These are phyloP conservation scores for Pythium biforme DNA, from an alignment of 352 stramenopile species.

Conservation along the genomic window DNA sequence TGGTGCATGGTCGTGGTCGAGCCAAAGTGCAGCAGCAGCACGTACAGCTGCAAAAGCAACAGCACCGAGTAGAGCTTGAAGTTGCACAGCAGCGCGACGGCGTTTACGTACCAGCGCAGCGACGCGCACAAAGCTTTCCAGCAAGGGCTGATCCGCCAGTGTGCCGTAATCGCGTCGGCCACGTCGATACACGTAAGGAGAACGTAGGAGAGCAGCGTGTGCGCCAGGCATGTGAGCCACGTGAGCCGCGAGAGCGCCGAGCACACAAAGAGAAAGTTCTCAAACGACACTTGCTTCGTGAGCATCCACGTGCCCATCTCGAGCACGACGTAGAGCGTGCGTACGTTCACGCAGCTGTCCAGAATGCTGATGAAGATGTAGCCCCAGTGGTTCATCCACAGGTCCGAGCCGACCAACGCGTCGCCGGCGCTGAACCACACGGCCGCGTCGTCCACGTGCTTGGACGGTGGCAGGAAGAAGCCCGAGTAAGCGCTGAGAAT, in stretches of 20 bases:
- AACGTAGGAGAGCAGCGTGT: not conserved
- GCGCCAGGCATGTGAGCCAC: not conserved
- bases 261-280: constrained; percentile 27
- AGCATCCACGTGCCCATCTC: constrained; percentile 27
- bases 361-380: constrained; percentile 26
- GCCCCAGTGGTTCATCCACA: constrained; percentile 29
- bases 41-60: constrained; percentile 24
- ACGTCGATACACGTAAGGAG: not conserved
- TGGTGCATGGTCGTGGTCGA: constrained; percentile 28
- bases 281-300: constrained; percentile 14
- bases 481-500: too few relatives aligned
- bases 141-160: too few relatives aligned
- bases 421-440: too few relatives aligned
- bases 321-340: constrained; percentile 5
- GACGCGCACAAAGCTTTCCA: not conserved
- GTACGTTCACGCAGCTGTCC: constrained; percentile 2
- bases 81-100: constrained; percentile 24
- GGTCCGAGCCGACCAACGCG: not conserved
- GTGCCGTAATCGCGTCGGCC: too few relatives aligned
- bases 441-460: too few relatives aligned
- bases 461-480: too few relatives aligned
- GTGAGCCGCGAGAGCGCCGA: constrained; percentile 10
- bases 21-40: constrained; percentile 20
- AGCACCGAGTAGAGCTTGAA: constrained; percentile 40
- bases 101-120: constrained; percentile 29